These are phyloP conservation scores for Sugiyamaella chiloensis DNA, from an alignment of 805 yeast genomes.

Conservation along the genomic window DNA sequence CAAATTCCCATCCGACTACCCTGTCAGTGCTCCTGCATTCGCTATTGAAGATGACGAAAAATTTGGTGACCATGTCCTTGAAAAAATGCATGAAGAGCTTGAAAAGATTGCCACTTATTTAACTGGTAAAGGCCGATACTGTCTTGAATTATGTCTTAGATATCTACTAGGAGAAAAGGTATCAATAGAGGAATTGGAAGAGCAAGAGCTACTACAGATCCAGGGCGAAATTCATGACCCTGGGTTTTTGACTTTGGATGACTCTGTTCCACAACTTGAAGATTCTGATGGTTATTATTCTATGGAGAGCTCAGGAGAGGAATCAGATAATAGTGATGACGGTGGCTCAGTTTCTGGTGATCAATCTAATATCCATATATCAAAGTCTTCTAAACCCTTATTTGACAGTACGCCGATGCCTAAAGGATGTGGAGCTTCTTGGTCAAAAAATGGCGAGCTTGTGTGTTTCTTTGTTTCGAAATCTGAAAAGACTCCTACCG, in stretches of 20 bases:
- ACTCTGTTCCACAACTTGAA: constrained; percentile 10
- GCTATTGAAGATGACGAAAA: constrained; percentile 79
- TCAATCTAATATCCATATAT: not conserved
- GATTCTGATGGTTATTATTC: constrained; percentile 12
- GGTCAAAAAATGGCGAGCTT: constrained; percentile 76
- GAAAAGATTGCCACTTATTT: constrained; percentile 54
- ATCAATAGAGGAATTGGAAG: constrained; percentile 30
- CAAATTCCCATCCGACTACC: constrained; percentile 72
- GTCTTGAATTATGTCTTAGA: constrained; percentile 77
- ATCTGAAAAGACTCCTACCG: not conserved
- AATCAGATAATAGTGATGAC: constrained; percentile 17
- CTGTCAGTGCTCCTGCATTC: constrained; percentile 56
- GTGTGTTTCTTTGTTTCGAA: constrained; percentile 68
- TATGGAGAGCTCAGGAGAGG: constrained; percentile 7
- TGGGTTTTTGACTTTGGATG: not conserved
- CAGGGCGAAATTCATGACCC: not conserved
- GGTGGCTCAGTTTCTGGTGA: not conserved
- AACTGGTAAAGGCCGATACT: constrained; percentile 56
- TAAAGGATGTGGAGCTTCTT: constrained; percentile 87
- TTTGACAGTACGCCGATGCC: constrained; percentile 88
- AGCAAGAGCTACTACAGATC: constrained; percentile 4
- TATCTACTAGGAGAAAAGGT: constrained; percentile 70
- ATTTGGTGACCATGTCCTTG: constrained; percentile 46
- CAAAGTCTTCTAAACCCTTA: constrained; percentile 31
- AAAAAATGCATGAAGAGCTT: constrained; percentile 50